Percentiles rank a stretch among this genome's conserved stretches.
phyloP scores from a whole-genome alignment of 2,329 filamentous ascomycete species.

The Drechslerella coelobrocha region DNA sequence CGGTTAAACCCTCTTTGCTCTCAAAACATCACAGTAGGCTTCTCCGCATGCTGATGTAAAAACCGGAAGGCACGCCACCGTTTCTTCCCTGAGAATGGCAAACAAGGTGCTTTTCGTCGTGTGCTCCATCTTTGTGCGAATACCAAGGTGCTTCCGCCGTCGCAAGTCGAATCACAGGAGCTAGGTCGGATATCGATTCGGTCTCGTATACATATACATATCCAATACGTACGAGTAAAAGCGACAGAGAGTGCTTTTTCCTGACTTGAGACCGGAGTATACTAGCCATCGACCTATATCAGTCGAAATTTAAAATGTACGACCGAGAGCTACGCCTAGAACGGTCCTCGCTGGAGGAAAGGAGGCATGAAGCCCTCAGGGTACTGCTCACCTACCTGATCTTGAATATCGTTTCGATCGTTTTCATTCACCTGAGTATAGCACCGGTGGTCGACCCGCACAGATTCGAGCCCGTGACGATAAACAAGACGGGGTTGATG shows the following conservation, averaged over 20 bases:
- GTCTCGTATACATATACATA: not conserved
- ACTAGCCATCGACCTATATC: not conserved
- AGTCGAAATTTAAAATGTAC: not conserved
- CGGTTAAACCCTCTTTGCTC: too few relatives aligned
- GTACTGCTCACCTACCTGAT: slow-evolving; percentile 23
- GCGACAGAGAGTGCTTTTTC: not conserved
- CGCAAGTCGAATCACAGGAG: slow-evolving; percentile 8
- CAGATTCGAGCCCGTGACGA: slow-evolving; percentile 4
- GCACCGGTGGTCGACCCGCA: slow-evolving; percentile 28
- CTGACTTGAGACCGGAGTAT: slow-evolving; percentile 3
- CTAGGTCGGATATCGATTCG: not conserved
- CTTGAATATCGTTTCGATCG: slow-evolving; percentile 25
- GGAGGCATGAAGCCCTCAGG: slow-evolving; percentile 26
- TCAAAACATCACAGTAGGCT: too few relatives aligned
- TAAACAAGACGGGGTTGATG: slow-evolving; percentile 2
- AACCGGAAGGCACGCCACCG: not conserved
- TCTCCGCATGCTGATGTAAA: too few relatives aligned
- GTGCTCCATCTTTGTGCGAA: slow-evolving; percentile 15
- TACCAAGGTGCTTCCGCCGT: slow-evolving; percentile 17
- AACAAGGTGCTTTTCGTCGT: slow-evolving; percentile 21
- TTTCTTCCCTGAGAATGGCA: slow-evolving; percentile 5
- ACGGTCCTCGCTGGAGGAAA: slow-evolving; percentile 32
- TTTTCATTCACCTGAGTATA: slow-evolving; percentile 28
- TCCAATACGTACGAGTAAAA: not conserved
- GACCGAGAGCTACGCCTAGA: slow-evolving; percentile 21